Evolutionary conservation across 2,329 filamentous ascomycete species (phyloP), one percentile per base, ranked within the genome.

Genomic region (Bipolaris bicolor): DNA sequence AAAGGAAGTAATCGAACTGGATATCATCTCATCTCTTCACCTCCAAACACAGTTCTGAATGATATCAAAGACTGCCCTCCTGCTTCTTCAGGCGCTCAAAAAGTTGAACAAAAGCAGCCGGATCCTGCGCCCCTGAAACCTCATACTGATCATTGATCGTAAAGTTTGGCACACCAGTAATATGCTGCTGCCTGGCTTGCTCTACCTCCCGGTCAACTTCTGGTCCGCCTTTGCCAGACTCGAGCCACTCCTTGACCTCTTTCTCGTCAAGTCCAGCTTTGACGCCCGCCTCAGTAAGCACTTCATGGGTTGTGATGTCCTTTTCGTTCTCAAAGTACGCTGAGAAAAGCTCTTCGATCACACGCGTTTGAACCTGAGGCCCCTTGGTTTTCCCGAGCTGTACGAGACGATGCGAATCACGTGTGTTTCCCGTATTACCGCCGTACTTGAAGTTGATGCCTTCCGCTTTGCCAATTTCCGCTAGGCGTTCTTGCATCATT

Each of bases 81-180:
- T 76, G 72, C 54, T 68, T 78, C 77, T 85, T 85, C 53, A 90
- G 81, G 67, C 82, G 80, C 60, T 86, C 79, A 72, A 94, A 90
- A 46, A 88, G 77, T 66, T 86, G 80, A 60, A 90, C 74, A 69
- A 93, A 93, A 1, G 82, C 83, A 44, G 81, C 79, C 2, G 87
- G 82, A 57, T 92, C 89, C 77, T 92, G 87, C 1, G 90, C 90
- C 1, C 90, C 91, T 26, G 86, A 83, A 29, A 94, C 75, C 64
- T 88, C 84, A 74, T 86, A 88, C 64, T 79, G 80, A 1, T 81
- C 87, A 68, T 93, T 88, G 61, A 95, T 84, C 11, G 86, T 86
- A 72, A 91, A 93, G 72, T 90, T 86, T 6, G 91, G 90, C 60
- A 95, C 91, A 0, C 90, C 90, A 52, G 77, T 82, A 37, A 93